phyloP scores from a whole-genome alignment of 257 asterid genomes.

The Buddleja alternifolia region DNA sequence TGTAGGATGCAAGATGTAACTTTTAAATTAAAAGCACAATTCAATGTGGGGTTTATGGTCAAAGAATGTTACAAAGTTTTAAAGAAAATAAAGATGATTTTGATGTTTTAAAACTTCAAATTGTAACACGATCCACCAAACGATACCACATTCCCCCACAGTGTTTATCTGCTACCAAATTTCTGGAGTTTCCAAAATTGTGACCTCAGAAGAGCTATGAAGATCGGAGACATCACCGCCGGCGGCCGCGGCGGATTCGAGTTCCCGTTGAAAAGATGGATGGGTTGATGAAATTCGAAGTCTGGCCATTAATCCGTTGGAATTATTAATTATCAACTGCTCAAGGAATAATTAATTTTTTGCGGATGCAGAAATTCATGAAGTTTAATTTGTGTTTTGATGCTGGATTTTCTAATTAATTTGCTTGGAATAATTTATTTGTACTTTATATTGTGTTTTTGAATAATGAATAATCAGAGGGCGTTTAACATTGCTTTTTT shows the following conservation, averaged over 20 bases:
- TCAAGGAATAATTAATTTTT: too few relatives aligned
- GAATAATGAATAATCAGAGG: neutral
- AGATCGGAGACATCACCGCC: conserved; percentile 47
- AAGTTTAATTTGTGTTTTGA: too few relatives aligned
- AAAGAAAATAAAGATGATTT: too few relatives aligned
- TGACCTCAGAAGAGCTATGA: conserved; percentile 57
- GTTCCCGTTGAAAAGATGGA: conserved; percentile 53
- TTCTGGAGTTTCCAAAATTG: conserved; percentile 64
- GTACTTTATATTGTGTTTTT: neutral
- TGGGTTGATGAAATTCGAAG: conserved; percentile 74
- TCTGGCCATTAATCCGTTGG: conserved; percentile 64
- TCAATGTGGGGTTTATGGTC: too few relatives aligned
- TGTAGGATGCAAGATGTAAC: too few relatives aligned
- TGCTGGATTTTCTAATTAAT: too few relatives aligned
- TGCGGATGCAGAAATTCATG: too few relatives aligned
- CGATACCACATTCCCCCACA: conserved; percentile 60
- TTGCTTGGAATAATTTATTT: too few relatives aligned
- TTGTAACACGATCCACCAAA: conserved; percentile 76
- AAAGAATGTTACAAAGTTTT: too few relatives aligned
- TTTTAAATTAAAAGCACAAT: too few relatives aligned
- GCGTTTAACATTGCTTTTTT: neutral
- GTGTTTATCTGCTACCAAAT: conserved; percentile 62
- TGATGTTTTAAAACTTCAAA: too few relatives aligned
- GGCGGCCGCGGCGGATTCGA: conserved; percentile 67
- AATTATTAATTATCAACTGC: too few relatives aligned